phyloP scores from a whole-genome alignment of 2,329 filamentous ascomycete genomes.

The Parascedosporium putredinis region DNA sequence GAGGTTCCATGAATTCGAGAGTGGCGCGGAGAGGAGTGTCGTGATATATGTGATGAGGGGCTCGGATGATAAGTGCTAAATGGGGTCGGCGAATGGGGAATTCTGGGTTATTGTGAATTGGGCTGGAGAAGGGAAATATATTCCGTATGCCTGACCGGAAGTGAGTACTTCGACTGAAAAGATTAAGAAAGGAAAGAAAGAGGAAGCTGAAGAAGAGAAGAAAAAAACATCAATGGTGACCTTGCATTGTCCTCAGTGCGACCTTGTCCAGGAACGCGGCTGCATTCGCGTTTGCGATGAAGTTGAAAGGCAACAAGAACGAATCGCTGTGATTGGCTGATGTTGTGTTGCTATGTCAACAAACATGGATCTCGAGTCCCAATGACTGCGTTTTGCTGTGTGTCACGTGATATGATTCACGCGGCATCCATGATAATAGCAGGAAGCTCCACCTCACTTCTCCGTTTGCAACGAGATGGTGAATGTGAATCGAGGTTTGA shows the following conservation, averaged over 20 bases:
- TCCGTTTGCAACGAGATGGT: no score
- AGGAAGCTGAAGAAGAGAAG: not conserved
- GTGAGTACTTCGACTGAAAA: not conserved
- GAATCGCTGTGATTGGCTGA: constrained; percentile 1
- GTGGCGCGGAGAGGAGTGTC: not conserved
- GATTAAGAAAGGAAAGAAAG: constrained; percentile 5
- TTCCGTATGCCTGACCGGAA: not conserved
- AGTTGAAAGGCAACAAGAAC: not conserved
- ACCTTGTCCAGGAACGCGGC: not conserved
- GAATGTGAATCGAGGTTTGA: no score
- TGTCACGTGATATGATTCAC: constrained; percentile 12
- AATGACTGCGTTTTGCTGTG: constrained; percentile 5
- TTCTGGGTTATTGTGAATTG: not conserved
- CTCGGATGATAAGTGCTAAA: no score
- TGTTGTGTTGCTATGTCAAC: constrained; percentile 11
- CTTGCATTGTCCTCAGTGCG: constrained; percentile 2
- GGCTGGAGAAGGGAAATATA: not conserved
- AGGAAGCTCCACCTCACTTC: no score
- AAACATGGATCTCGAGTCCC: constrained; percentile 12
- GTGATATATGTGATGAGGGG: not conserved
- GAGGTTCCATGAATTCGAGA: constrained; percentile 3
- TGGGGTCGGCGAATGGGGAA: not conserved
- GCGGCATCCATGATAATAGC: no score
- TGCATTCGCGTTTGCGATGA: constrained; percentile 5
- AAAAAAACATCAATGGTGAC: constrained; percentile 4